These are phyloP conservation scores for Fusarium sp. DNA, from an alignment of 2,329 filamentous ascomycete species.

Conservation along the genomic window DNA sequence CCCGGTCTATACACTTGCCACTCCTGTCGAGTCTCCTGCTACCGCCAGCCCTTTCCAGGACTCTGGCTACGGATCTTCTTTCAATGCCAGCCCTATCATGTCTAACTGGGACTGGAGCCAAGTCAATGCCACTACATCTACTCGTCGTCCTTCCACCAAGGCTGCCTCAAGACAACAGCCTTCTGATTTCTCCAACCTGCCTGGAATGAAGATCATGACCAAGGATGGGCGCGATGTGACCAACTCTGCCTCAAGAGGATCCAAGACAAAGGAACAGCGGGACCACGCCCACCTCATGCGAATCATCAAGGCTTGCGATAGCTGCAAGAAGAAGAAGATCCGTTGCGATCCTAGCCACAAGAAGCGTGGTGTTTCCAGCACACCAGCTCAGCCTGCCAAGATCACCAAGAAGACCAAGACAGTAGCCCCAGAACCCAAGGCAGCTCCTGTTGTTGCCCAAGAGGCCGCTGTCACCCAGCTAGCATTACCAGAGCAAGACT, in stretches of 20 bases:
- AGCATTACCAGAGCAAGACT: conserved; percentile 32
- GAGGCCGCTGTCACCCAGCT: conserved; percentile 20
- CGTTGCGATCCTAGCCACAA: conserved; percentile 69
- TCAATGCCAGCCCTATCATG: conserved; percentile 60
- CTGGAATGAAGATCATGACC: conserved; percentile 74
- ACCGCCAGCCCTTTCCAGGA: conserved; percentile 53
- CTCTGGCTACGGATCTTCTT: conserved; percentile 58
- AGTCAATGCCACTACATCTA: conserved; percentile 46
- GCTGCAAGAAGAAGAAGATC: conserved; percentile 70
- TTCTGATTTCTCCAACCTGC: conserved; percentile 61
- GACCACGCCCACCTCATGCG: conserved; percentile 73
- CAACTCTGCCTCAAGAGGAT: conserved; percentile 67
- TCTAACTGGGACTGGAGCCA: conserved; percentile 59
- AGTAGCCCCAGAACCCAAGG: conserved; percentile 25
- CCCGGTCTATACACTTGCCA: conserved; percentile 54
- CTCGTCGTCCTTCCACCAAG: conserved; percentile 44
- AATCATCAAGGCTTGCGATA: conserved; percentile 72
- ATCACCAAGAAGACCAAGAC: conserved; percentile 55
- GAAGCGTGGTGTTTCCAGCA: conserved; percentile 53
- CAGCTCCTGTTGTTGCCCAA: conserved; percentile 14
- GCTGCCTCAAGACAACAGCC: conserved; percentile 45
- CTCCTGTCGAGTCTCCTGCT: conserved; percentile 54
- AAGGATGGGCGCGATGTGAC: conserved; percentile 70
- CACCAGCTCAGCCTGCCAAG: conserved; percentile 47
- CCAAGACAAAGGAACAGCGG: conserved; percentile 73